These are phyloP conservation scores for Thraustotheca clavata DNA, from an alignment of 352 stramenopile genomes.

Conservation along the genomic window DNA sequence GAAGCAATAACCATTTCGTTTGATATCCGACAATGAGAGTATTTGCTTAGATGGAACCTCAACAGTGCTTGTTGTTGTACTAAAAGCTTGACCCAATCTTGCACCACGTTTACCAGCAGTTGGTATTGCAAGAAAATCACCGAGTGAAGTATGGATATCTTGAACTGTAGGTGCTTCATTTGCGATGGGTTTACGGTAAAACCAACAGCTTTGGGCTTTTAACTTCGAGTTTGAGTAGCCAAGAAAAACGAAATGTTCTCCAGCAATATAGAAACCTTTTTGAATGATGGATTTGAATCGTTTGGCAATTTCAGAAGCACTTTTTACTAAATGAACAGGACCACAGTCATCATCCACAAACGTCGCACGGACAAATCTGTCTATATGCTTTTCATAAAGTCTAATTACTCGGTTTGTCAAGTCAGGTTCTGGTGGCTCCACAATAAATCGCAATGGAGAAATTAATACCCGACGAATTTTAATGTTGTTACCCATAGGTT, in stretches of 20 bases:
- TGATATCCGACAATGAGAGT: background rate
- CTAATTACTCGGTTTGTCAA: conserved; percentile 10
- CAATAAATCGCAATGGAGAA: conserved; percentile 1
- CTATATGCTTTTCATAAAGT: background rate
- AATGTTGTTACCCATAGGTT: no score
- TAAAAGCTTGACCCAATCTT: conserved; percentile 15
- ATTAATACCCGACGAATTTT: conserved; percentile 4
- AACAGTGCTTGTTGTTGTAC: background rate
- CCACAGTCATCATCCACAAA: conserved; percentile 18
- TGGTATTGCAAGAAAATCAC: background rate
- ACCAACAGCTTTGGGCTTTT: conserved; percentile 14
- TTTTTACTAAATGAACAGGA: background rate
- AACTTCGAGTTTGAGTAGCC: conserved; percentile 11
- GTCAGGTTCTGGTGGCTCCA: conserved; percentile 9
- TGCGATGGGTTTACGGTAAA: background rate
- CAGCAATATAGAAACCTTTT: background rate
- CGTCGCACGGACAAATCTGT: conserved; percentile 14
- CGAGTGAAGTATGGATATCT: background rate
- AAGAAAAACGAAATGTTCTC: conserved; percentile 6
- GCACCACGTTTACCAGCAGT: background rate
- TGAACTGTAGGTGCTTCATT: background rate
- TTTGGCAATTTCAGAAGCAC: background rate
- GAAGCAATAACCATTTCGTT: conserved; percentile 5
- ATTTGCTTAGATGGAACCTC: background rate
- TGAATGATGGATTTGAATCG: background rate